Evolutionary conservation across 805 yeast species (phyloP).

Genomic region (Yarrowia porcina): DNA sequence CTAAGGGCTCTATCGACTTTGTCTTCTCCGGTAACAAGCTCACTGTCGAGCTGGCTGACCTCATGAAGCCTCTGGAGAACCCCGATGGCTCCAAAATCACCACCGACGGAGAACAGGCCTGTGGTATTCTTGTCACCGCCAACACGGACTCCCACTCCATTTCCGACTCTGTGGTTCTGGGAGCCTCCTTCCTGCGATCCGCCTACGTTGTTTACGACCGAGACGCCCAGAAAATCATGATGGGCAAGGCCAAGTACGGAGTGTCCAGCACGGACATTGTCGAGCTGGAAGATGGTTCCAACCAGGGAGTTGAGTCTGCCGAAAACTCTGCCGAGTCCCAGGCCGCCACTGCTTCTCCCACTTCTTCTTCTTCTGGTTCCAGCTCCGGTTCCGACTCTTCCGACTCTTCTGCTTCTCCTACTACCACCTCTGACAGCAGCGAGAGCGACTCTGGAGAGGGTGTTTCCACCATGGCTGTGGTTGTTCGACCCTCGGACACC

Average conservation of each 20-base stretch:
- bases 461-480: conserved; percentile 9
- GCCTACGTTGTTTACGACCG: conserved; percentile 66
- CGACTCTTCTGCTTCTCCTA: background rate
- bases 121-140: conserved; percentile 52
- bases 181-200: conserved; percentile 59
- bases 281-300: conserved; percentile 12
- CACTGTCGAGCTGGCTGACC: conserved; percentile 78
- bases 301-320: background rate
- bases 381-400: background rate
- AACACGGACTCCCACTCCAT: conserved; percentile 29
- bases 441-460: background rate
- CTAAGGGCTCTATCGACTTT: conserved; percentile 55
- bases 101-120: conserved; percentile 23
- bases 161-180: conserved; percentile 40
- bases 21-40: conserved; percentile 90
- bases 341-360: background rate
- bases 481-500: conserved; percentile 5
- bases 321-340: background rate
- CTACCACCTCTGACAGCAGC: background rate
- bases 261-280: conserved; percentile 11
- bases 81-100: conserved; percentile 20
- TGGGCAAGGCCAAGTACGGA: conserved; percentile 48
- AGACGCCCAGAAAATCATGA: conserved; percentile 51
- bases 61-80: conserved; percentile 32
- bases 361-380: background rate